Evolutionary conservation across 139 green algal species (phyloP), one percentile per base, ranked within the genome.

Genomic region (Zygnema circumcarinatum): DNA sequence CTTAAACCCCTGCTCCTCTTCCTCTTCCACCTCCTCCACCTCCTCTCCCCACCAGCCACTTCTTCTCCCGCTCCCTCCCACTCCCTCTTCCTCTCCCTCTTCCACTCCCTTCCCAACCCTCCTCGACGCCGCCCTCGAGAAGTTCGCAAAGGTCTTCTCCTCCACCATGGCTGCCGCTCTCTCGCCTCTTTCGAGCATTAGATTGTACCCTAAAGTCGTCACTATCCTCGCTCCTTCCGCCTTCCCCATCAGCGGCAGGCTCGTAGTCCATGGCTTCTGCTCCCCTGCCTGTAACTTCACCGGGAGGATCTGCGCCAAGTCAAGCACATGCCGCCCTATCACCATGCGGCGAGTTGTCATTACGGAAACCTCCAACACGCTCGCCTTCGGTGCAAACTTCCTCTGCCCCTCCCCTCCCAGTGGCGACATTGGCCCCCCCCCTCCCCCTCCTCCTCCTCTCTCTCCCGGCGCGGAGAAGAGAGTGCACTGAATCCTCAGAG

Each of bases 151-250:
- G 11, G 25, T 88, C 20, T 36, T 88, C 35, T 31, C 2, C 2
- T 2, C 38, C 36, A 87, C 38, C 21, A 62, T 87, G 2, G 72
- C 82, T 41, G 21, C 69, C 82, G 42, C 22, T 87, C 2, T 88
- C 31, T 38, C 36, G 7, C 72, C 73, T 35, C 38, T 54, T 25
- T 31, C 29, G 29, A 56, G 33, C 83, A 62, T 22, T 56, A 87
- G 29, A 67, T 88, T 36, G 76, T 83, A 88, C 36, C 85, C 85
- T 39, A 90, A 90, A 38, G 85, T 90, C 38, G 73, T 69, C 0
- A 90, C n/a, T 38, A 90, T 33, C 7, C n/a, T 32, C 32, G 1
- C 76, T 75, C 76, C 84, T 67, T 62, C n/a, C 29, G 38, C 76
- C 35, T 72, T 72, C 81, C 42, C 85, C 62, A 41, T 36, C 79